Conservation (phyloP, 139 green algal species). For the Pycnococcus provasolii region DNA sequence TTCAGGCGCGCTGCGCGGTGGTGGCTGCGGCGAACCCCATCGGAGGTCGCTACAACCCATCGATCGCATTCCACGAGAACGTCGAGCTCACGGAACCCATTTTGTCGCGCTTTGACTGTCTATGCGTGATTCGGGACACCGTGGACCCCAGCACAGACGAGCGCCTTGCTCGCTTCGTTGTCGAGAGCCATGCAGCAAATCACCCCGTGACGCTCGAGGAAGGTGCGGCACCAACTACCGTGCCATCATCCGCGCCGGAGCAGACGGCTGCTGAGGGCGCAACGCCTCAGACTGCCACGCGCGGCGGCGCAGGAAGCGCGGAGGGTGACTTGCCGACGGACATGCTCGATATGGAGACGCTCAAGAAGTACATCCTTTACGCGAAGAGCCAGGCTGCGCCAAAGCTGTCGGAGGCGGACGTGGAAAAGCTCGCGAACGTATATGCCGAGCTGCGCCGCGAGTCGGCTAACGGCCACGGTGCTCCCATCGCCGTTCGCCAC, state of each 20-base stretch:
- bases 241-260: too few relatives aligned
- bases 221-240: too few relatives aligned
- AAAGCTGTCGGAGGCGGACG: constrained; percentile 50
- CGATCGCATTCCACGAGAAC: constrained; percentile 69
- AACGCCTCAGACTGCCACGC: background rate
- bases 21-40: constrained; percentile 95
- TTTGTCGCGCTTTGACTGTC: constrained; percentile 85
- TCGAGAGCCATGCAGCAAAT: constrained; percentile 60
- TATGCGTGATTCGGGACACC: constrained; percentile 90
- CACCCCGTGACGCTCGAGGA: constrained; percentile 47
- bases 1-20: constrained; percentile 66
- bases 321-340: constrained; percentile 44
- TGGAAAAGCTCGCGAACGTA: constrained; percentile 67
- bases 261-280: too few relatives aligned
- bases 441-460: constrained; percentile 67
- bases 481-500: constrained; percentile 93
- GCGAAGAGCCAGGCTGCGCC: constrained; percentile 70
- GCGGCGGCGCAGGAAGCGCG: background rate
- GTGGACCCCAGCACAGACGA: constrained; percentile 86
- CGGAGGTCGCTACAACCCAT: constrained; percentile 87
- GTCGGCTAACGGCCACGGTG: constrained; percentile 61
- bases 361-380: constrained; percentile 96
- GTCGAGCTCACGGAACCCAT: constrained; percentile 94
- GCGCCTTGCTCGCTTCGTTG: constrained; percentile 84
- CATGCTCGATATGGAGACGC: constrained; percentile 55